phyloP scores from a whole-genome alignment of 768 basidiomycete species.

The Leccinum uliginosum region DNA sequence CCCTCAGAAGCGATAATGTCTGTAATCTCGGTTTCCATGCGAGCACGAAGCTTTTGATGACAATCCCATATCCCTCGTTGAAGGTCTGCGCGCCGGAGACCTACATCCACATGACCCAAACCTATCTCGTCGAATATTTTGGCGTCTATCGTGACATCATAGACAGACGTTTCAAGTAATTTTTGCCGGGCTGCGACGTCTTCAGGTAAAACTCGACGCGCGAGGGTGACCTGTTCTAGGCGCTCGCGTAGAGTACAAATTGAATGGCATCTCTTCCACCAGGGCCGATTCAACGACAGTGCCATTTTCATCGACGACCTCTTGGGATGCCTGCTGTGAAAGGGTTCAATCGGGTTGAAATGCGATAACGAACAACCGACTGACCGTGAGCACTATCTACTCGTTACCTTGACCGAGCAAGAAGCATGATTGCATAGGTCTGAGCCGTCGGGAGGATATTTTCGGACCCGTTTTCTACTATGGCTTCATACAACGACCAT shows the following conservation, averaged over 20 bases:
- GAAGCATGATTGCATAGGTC: constrained; percentile 69
- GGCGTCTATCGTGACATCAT: constrained; percentile 37
- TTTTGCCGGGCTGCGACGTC: constrained; percentile 67
- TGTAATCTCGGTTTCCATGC: constrained; percentile 49
- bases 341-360: not conserved
- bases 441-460: constrained; percentile 46
- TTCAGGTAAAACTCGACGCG: constrained; percentile 58
- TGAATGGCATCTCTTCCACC: constrained; percentile 58
- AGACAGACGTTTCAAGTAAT: constrained; percentile 47
- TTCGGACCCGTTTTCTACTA: constrained; percentile 46
- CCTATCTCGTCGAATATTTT: constrained; percentile 57
- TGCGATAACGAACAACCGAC: not conserved
- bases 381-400: constrained; percentile 31
- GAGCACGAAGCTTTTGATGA: constrained; percentile 57
- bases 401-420: constrained; percentile 51
- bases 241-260: constrained; percentile 66
- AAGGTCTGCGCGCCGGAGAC: constrained; percentile 47
- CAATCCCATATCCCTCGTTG: constrained; percentile 85
- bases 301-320: not conserved
- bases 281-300: constrained; percentile 18
- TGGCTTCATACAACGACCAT: constrained; percentile 53
- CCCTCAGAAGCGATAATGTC: constrained; percentile 39
- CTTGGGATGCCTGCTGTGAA: constrained; percentile 7
- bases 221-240: constrained; percentile 57
- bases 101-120: constrained; percentile 40